Conservation (phyloP, 805 yeast species). For the Hagleromyces aurorensis region DNA sequence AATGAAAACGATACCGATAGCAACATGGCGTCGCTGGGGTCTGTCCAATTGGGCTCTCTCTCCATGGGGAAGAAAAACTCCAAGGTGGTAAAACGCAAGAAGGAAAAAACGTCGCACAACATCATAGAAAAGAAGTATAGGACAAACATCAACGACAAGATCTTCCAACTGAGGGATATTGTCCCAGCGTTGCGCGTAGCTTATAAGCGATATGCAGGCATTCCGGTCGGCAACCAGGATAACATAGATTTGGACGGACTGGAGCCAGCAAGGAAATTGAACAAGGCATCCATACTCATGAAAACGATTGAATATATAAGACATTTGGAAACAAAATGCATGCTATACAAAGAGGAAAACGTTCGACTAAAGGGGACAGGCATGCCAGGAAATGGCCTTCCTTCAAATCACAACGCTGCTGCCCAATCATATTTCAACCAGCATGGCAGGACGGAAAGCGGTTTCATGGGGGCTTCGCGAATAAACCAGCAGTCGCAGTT, state of each 20-base stretch:
- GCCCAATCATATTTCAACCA: too few relatives aligned
- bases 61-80: conserved; percentile 4
- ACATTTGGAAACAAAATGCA: conserved; percentile 60
- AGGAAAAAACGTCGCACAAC: conserved; percentile 58
- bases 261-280: conserved; percentile 66
- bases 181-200: conserved; percentile 54
- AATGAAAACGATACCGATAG: not conserved
- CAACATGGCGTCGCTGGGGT: not conserved
- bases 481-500: too few relatives aligned
- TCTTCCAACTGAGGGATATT: conserved; percentile 52
- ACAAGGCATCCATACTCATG: conserved; percentile 67
- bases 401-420: too few relatives aligned
- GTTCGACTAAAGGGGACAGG: conserved; percentile 25
- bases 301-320: conserved; percentile 74
- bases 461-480: too few relatives aligned
- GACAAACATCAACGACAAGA: conserved; percentile 63
- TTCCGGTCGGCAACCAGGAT: conserved; percentile 49
- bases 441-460: too few relatives aligned
- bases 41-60: conserved; percentile 1
- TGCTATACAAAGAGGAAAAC: conserved; percentile 41
- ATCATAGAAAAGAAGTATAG: conserved; percentile 67
- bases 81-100: conserved; percentile 26
- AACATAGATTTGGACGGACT: conserved; percentile 60
- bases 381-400: not conserved
- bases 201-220: conserved; percentile 38